Percentiles rank a stretch among this genome's conserved stretches.
Conservation (phyloP, 805 yeast genomes). For the Cyberlindnera xishuangbannaensis region DNA sequence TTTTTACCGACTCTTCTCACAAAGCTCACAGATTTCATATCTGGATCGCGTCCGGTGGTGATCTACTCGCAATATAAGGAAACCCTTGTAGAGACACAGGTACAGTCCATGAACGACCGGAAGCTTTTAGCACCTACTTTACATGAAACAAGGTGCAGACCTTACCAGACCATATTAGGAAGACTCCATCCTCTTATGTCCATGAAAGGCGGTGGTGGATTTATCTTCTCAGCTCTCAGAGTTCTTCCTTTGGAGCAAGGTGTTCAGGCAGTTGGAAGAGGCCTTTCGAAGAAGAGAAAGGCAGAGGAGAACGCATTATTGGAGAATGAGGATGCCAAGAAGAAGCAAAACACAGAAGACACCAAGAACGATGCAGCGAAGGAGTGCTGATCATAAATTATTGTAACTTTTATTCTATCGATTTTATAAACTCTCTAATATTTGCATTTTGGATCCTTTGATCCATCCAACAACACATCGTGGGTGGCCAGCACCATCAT, state of each 20-base stretch:
- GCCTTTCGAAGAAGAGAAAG: conserved; percentile 35
- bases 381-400: too few species aligned
- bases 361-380: too few species aligned
- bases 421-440: conserved; percentile 4
- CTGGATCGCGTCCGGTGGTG: conserved; percentile 85
- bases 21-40: conserved; percentile 52
- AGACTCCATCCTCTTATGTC: conserved; percentile 95
- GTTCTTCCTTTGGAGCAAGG: conserved; percentile 67
- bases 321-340: conserved; percentile 9
- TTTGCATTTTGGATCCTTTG: conserved; percentile 17
- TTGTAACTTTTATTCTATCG: too few species aligned
- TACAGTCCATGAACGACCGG: conserved; percentile 57
- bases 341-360: neutral
- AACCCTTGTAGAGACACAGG: conserved; percentile 65
- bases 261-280: conserved; percentile 65
- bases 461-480: conserved; percentile 66
- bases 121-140: conserved; percentile 79
- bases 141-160: conserved; percentile 74
- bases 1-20: conserved; percentile 63
- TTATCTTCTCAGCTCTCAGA: conserved; percentile 66
- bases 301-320: conserved; percentile 26
- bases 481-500: conserved; percentile 46
- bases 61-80: conserved; percentile 82
- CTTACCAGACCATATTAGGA: conserved; percentile 90
- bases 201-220: conserved; percentile 89